phyloP scores from a whole-genome alignment of 331 rosid genomes.

The Rosa hybrid region DNA sequence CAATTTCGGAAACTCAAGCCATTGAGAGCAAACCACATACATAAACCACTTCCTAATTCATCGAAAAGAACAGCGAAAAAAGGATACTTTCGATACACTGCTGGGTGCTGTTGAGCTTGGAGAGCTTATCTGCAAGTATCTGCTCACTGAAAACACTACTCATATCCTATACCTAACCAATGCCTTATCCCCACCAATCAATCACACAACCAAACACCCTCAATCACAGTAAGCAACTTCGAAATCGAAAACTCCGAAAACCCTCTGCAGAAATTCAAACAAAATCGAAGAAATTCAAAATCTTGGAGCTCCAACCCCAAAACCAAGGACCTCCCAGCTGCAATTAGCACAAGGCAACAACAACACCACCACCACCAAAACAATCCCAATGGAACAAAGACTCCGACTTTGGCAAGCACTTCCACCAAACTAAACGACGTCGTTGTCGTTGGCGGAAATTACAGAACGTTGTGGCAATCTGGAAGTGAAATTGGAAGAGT shows the following conservation, averaged over 20 bases:
- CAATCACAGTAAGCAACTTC: slow-evolving; percentile 3
- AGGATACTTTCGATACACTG: slow-evolving; percentile 88
- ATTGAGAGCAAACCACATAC: not conserved
- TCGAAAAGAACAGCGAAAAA: slow-evolving; percentile 17
- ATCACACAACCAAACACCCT: slow-evolving; percentile 16
- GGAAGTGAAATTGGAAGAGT: not conserved
- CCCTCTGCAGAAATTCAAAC: not conserved
- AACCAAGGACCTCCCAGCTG: not conserved
- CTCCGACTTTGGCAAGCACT: not conserved
- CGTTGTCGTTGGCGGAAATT: not conserved
- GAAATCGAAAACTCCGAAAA: not conserved
- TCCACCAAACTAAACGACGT: slow-evolving; percentile 12
- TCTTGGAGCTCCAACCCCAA: not conserved
- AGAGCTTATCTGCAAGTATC: slow-evolving; percentile 80
- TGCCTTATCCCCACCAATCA: slow-evolving; percentile 22
- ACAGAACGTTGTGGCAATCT: not conserved
- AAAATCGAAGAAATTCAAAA: not conserved
- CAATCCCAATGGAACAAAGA: not conserved
- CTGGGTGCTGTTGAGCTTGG: slow-evolving; percentile 89
- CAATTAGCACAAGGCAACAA: slow-evolving; percentile 1
- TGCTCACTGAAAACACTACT: slow-evolving; percentile 75
- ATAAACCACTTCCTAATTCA: not conserved
- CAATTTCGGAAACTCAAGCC: not conserved
- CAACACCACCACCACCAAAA: not conserved
- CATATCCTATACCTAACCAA: slow-evolving; percentile 47